Conservation (phyloP, 495 filamentous ascomycete species). For the Penicillium crystallinum region DNA sequence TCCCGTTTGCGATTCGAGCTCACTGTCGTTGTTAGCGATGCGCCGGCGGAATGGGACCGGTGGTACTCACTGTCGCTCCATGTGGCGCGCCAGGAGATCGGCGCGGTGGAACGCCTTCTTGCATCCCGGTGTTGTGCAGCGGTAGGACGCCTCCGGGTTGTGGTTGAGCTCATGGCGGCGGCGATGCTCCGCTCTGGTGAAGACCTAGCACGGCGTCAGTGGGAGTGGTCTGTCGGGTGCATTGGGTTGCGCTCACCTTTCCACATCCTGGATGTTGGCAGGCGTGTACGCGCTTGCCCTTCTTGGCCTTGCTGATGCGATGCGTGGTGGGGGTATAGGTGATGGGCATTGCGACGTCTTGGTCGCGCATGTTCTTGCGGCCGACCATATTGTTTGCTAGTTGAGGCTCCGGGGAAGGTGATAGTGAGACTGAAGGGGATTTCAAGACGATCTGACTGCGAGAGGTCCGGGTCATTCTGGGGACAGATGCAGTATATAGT, state of each 20-base stretch:
- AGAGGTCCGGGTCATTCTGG: constrained; percentile 1
- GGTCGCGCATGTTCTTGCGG: constrained; percentile 11
- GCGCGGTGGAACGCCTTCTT: constrained; percentile 74
- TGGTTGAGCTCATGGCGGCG: constrained; percentile 89
- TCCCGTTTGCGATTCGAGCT: constrained; percentile 39
- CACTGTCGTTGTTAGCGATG: constrained; percentile 23
- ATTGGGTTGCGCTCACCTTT: constrained; percentile 48
- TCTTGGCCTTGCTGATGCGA: constrained; percentile 76
- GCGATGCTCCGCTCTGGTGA: constrained; percentile 77
- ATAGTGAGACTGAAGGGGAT: constrained; percentile 3
- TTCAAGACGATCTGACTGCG: constrained; percentile 2
- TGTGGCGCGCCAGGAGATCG: constrained; percentile 74
- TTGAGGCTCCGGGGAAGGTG: constrained; percentile 5
- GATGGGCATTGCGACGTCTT: constrained; percentile 25
- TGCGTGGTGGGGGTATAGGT: constrained; percentile 61
- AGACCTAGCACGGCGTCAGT: constrained; percentile 48
- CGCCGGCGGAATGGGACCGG: neutral
- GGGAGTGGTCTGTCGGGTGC: neutral
- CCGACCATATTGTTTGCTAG: constrained; percentile 1
- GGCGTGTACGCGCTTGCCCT: constrained; percentile 72
- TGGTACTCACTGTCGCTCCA: constrained; percentile 70
- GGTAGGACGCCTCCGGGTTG: constrained; percentile 59
- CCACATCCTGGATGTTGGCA: constrained; percentile 59
- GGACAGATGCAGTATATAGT: no score
- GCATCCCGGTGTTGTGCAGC: constrained; percentile 64